Conservation (phyloP, 2,329 filamentous ascomycete species). For the Lasiodiplodia sp. region DNA sequence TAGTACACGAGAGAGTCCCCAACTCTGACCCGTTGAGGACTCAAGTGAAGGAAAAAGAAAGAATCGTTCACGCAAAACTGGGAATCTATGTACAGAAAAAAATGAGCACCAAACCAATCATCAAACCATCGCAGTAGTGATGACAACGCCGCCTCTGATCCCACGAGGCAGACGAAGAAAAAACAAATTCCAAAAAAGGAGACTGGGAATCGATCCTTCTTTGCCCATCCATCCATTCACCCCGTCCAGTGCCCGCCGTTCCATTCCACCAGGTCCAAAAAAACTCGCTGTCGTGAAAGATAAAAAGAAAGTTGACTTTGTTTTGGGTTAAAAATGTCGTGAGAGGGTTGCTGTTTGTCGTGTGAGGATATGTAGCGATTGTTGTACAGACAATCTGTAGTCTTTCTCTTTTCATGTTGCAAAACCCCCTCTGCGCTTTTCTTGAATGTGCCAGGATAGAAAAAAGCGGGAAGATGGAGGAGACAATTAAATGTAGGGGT, state of each 20-base stretch:
- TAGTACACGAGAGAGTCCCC: neutral
- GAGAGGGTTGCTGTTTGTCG: neutral
- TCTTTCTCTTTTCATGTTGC: neutral
- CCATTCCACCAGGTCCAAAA: neutral
- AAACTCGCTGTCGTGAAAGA: neutral
- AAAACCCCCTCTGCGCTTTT: neutral
- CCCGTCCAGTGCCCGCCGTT: neutral
- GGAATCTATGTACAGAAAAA: conserved; percentile 7
- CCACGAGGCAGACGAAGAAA: neutral
- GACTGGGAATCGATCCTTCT: neutral
- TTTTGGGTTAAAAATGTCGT: neutral
- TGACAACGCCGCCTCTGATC: neutral
- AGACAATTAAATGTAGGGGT: neutral
- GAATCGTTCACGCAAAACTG: neutral
- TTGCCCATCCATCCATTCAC: neutral
- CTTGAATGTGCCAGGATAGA: neutral
- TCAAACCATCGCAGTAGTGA: neutral
- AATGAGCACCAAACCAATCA: neutral
- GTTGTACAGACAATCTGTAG: neutral
- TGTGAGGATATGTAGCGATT: neutral
- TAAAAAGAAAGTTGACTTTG: neutral
- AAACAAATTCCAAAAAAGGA: neutral
- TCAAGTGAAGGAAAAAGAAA: neutral
- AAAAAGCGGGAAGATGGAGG: neutral
- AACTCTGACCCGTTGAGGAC: neutral